A percentile compares a stretch with the other conserved stretches of the same genome.
Evolutionary conservation across 129 eudicot species (phyloP).

Genomic region (Centrapalus pauciflorus): DNA sequence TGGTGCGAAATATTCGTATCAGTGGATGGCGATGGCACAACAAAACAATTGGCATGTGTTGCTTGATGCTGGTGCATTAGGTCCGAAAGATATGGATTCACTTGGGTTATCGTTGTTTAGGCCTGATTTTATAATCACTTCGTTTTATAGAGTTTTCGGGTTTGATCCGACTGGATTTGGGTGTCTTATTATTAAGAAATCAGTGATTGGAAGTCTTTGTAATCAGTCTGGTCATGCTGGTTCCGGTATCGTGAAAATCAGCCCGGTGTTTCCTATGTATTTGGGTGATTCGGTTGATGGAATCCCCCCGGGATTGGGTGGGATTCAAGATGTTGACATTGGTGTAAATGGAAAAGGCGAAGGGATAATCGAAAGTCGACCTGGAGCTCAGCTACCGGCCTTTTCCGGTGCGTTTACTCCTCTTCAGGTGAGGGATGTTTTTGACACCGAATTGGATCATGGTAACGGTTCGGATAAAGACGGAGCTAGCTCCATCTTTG

Average conservation of each 20-base stretch:
- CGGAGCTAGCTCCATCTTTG: slow-evolving; percentile 41
- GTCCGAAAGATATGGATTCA: slow-evolving; percentile 73
- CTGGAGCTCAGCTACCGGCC: slow-evolving; percentile 40
- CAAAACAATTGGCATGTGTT: slow-evolving; percentile 69
- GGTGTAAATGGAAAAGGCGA: slow-evolving; percentile 18
- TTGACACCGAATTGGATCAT: slow-evolving; percentile 40
- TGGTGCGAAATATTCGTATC: slow-evolving; percentile 62
- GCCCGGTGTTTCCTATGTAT: slow-evolving; percentile 47
- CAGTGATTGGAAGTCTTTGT: slow-evolving; percentile 53
- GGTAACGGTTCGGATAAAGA: slow-evolving; percentile 44
- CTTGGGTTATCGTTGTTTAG: slow-evolving; percentile 58
- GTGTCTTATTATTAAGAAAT: slow-evolving; percentile 57
- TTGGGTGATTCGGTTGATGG: slow-evolving; percentile 46
- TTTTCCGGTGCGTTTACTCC: slow-evolving; percentile 48
- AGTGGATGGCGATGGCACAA: slow-evolving; percentile 68
- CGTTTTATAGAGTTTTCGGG: slow-evolving; percentile 58
- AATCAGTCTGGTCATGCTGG: slow-evolving; percentile 42
- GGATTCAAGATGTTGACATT: slow-evolving; percentile 26
- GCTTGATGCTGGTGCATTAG: slow-evolving; percentile 71
- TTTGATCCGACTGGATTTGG: slow-evolving; percentile 69
- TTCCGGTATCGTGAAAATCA: slow-evolving; percentile 56
- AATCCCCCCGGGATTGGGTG: slow-evolving; percentile 20
- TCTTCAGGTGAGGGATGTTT: slow-evolving; percentile 48
- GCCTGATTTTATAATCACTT: slow-evolving; percentile 61
- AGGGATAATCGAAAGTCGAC: slow-evolving; percentile 12